Percentiles rank a stretch among this genome's conserved stretches.
Conservation (phyloP, 441 rosid genomes). For the Pelargonium australe region DNA sequence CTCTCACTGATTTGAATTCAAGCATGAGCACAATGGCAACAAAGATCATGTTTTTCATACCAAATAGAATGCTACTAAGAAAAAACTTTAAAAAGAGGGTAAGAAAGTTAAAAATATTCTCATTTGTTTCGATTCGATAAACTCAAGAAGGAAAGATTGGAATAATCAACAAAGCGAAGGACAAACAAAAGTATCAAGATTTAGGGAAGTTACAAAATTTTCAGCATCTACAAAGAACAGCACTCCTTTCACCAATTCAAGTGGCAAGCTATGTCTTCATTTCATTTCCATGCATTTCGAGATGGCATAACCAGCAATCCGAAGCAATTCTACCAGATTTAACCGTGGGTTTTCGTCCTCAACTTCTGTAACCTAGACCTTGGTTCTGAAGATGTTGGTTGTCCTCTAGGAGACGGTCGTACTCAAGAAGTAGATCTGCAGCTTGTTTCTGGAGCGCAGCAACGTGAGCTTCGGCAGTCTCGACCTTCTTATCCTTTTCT, state of each 20-base stretch:
- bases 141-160: background rate
- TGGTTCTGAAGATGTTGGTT: constrained; percentile 82
- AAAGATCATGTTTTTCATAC: too few relatives aligned
- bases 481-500: constrained; percentile 64
- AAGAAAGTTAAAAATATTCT: too few relatives aligned
- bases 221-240: constrained; percentile 6
- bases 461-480: constrained; percentile 79
- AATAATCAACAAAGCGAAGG: constrained; percentile 12
- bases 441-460: constrained; percentile 77
- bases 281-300: constrained; percentile 14
- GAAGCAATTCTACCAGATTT: constrained; percentile 13
- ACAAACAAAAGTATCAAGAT: constrained; percentile 15
- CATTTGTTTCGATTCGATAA: background rate
- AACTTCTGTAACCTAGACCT: constrained; percentile 40
- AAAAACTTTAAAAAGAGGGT: too few relatives aligned
- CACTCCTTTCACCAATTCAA: constrained; percentile 1
- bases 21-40: too few relatives aligned
- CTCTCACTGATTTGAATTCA: too few relatives aligned
- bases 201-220: constrained; percentile 25
- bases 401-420: constrained; percentile 77
- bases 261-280: constrained; percentile 5
- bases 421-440: constrained; percentile 78
- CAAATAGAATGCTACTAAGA: too few relatives aligned
- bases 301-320: background rate
- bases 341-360: constrained; percentile 19